A percentile compares a stretch with the other conserved stretches of the same genome.
phyloP scores from a whole-genome alignment of 208 protist genomes.

The Balamuthia mandrillaris region DNA sequence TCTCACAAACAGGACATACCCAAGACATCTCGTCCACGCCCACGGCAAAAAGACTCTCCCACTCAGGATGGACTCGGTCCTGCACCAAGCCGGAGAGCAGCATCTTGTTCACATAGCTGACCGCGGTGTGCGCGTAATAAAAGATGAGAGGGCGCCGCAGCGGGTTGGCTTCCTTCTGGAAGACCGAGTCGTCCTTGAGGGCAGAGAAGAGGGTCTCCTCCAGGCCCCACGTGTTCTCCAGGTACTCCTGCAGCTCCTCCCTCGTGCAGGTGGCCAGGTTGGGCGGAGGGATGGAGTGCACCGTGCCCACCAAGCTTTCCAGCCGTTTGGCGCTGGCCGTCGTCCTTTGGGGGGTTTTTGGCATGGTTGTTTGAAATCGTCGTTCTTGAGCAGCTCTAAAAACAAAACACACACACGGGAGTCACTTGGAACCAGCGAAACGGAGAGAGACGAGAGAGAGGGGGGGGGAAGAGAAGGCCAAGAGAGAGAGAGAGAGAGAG shows the following conservation, averaged over 20 bases:
- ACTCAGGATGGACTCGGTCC: constrained; percentile 76
- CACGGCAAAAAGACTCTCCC: constrained; percentile 88
- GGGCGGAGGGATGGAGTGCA: constrained; percentile 2
- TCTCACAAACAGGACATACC: no score
- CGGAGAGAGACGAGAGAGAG: no score
- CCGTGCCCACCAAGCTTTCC: no score
- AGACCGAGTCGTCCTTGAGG: constrained; percentile 72
- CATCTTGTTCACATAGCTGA: constrained; percentile 94
- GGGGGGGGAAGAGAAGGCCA: no score
- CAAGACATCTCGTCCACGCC: constrained; percentile 96
- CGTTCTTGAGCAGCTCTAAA: no score
- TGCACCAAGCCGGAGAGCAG: constrained; percentile 75
- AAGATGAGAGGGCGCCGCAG: constrained; percentile 93
- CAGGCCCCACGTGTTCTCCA: constrained; percentile 43
- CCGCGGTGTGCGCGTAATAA: constrained; percentile 92
- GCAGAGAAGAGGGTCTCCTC: constrained; percentile 49
- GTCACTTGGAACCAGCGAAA: no score
- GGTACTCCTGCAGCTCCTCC: constrained; percentile 45
- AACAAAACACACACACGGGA: no score
- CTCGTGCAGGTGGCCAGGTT: constrained; percentile 25
- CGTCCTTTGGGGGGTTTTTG: no score
- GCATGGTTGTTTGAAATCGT: no score
- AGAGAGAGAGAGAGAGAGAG: no score
- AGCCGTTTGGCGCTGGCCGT: no score
- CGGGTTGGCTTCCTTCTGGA: constrained; percentile 80